Evolutionary conservation across 1,284 basidiomycete genomes (phyloP), one percentile per base, ranked within the genome.

Genomic region (Xerocomus amazonicus): DNA sequence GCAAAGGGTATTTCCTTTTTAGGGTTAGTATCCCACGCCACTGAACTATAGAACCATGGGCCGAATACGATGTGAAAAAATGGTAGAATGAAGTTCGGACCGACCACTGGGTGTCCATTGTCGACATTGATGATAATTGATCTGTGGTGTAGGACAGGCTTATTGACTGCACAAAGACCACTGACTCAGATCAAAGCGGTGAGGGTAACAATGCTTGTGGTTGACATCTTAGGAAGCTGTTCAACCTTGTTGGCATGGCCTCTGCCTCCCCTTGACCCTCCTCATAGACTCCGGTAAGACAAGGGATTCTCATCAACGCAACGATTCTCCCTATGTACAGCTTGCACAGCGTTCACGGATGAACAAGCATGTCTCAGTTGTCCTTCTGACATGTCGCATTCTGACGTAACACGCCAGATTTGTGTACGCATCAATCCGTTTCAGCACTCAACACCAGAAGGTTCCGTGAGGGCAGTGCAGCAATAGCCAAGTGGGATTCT

Each of bases 1-100:
- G 65, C 52, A 23, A 16, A 66, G 65, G 65, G 65, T 53, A 67
- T 69, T 55, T 16, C 65, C 63, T 55, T 56, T 45, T 9, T 4
- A 40, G 47, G 46, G 1, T 0, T 0, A 0, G 5, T 28, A 42
- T 61, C 45, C 40, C 66, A 67, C 67, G 66, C 65, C 66, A 60
- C 60, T 43, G 2, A 16, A 17, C 33, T 14, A 56, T 46, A 55
- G 50, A 50, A 46, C 43, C 43, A 7, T 27, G n/a, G n/a, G n/a
- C 45, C 49, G 26, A 23, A 35, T 38, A 50, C 53, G 41, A 40
- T 33, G 38, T 50, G 52, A 56, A 48, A 40, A 56, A 48, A 40
- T 41, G 19, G 35, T 31, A 38, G 35, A 35, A 23, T 27, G 19
- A 23, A 9, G 39, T 45, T 16, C 47, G 19, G 19, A 23, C 19